Evolutionary conservation across 768 basidiomycete genomes (phyloP).

Genomic region (Amanita pseudoporphyria): DNA sequence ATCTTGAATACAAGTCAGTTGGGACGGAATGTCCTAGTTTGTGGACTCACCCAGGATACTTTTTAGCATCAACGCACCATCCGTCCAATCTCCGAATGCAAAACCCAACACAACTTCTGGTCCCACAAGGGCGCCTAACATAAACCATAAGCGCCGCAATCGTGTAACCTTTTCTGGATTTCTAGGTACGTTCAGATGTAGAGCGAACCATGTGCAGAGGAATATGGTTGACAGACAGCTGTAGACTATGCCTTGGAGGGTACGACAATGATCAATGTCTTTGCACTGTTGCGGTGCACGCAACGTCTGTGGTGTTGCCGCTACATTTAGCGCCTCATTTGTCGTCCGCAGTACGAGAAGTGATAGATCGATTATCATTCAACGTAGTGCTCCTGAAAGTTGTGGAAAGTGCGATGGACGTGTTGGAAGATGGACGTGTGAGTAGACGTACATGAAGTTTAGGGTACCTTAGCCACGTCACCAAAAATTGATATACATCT

Average conservation of each 20-base stretch:
- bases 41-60: not conserved
- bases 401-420: too few species aligned
- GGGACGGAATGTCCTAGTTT: not conserved
- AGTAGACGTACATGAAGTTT: too few species aligned
- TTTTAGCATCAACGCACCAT: not conserved
- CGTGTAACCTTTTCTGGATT: not conserved
- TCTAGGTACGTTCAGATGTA: not conserved
- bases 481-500: too few species aligned
- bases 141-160: not conserved
- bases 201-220: not conserved
- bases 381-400: too few species aligned
- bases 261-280: not conserved
- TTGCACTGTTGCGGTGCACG: not conserved
- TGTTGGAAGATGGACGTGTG: too few species aligned
- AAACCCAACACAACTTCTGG: not conserved
- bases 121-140: not conserved
- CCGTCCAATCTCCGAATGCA: not conserved
- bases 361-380: too few species aligned
- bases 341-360: too few species aligned
- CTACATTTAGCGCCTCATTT: not conserved
- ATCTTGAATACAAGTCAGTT: not conserved
- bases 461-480: too few species aligned
- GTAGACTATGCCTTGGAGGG: not conserved
- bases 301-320: not conserved
- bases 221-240: not conserved